A percentile compares a stretch with the other conserved stretches of the same genome.
Evolutionary conservation across 257 asterid genomes (phyloP).

Genomic region (Thymus quinquecostatus): DNA sequence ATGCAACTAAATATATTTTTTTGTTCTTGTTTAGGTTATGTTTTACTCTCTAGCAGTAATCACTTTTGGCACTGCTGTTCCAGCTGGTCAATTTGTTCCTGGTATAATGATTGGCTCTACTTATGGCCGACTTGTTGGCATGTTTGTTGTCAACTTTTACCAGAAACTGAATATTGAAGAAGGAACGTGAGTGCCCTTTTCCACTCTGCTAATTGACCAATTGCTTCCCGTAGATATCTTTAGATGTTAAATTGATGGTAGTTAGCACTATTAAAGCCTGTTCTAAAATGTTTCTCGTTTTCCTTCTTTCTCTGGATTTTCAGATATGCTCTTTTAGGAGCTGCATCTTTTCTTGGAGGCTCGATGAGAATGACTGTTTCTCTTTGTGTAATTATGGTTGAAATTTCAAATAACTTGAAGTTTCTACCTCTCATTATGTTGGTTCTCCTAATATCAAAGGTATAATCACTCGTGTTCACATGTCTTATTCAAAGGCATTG

Average conservation of each 20-base stretch:
- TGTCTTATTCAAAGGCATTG: background rate
- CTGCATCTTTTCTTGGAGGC: conserved; percentile 99
- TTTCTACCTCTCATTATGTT: conserved; percentile 96
- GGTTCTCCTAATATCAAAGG: conserved; percentile 98
- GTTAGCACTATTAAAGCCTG: background rate
- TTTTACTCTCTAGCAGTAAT: conserved; percentile 93
- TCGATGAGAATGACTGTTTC: conserved; percentile 99
- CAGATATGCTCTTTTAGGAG: conserved; percentile 97
- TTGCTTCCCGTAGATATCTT: conserved; percentile 20
- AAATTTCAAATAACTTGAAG: conserved; percentile 91
- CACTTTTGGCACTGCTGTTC: conserved; percentile 97
- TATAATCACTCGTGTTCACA: conserved; percentile 19
- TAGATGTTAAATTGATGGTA: too few relatives aligned
- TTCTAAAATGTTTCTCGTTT: conserved; percentile 13
- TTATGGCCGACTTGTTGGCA: conserved; percentile 98
- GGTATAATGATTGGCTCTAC: conserved; percentile 99
- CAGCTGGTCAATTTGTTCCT: conserved; percentile 98
- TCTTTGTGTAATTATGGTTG: conserved; percentile 98
- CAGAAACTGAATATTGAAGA: conserved; percentile 83
- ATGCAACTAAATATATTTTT: conserved; percentile 21
- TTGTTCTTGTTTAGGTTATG: conserved; percentile 68
- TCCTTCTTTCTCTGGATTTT: conserved; percentile 29
- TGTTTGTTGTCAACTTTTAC: conserved; percentile 92
- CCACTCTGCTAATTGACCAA: background rate
- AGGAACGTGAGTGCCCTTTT: conserved; percentile 83